Percentiles rank a stretch among this genome's conserved stretches.
These are phyloP conservation scores for Verticillium alfalfae DNA, from an alignment of 2,329 filamentous ascomycete genomes.

Conservation along the genomic window DNA sequence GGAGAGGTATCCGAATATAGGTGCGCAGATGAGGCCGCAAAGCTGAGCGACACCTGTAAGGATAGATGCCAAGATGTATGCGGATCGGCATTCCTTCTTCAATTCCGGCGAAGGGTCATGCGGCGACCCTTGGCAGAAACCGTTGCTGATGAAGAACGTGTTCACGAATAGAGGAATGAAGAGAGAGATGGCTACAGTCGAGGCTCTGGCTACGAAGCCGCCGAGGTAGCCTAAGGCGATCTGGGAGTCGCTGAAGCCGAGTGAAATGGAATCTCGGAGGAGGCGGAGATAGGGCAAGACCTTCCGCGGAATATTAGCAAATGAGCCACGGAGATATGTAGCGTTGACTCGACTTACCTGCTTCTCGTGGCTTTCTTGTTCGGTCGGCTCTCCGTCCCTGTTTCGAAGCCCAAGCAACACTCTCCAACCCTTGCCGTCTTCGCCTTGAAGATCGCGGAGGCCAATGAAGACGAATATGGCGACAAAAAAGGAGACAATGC, in stretches of 20 bases:
- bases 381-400: conserved; percentile 14
- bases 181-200: conserved; percentile 88
- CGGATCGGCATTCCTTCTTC: conserved; percentile 77
- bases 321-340: not conserved
- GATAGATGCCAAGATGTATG: conserved; percentile 83
- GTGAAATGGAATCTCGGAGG: conserved; percentile 55
- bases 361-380: conserved; percentile 11
- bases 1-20: conserved; percentile 81
- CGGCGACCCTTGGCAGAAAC: conserved; percentile 67
- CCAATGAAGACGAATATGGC: conserved; percentile 75
- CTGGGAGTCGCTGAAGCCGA: conserved; percentile 69
- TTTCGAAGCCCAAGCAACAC: conserved; percentile 42
- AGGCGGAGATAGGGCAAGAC: conserved; percentile 54
- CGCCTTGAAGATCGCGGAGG: conserved; percentile 61
- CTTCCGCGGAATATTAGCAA: conserved; percentile 13
- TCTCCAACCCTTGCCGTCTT: conserved; percentile 70
- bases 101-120: conserved; percentile 65
- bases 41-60: conserved; percentile 87
- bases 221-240: conserved; percentile 88
- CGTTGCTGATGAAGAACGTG: conserved; percentile 77
- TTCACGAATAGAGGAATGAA: conserved; percentile 94
- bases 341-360: conserved; percentile 15
- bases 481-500: conserved; percentile 63
- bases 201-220: conserved; percentile 90
- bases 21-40: conserved; percentile 77